Evolutionary conservation across 768 basidiomycete genomes (phyloP).

Genomic region (Boletus barrowsii): DNA sequence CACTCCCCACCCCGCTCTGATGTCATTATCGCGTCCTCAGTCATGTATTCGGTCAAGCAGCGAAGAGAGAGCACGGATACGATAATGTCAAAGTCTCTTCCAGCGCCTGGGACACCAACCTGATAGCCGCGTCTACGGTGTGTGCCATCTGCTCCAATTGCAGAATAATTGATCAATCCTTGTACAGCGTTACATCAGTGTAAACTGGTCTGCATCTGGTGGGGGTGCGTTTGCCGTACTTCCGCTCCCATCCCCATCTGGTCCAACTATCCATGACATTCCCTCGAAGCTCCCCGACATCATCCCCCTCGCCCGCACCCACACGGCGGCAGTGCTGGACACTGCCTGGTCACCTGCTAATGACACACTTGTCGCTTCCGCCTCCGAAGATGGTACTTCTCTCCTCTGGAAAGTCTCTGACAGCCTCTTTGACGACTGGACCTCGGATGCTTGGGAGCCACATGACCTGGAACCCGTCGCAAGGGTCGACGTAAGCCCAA

Average conservation of each 20-base stretch:
- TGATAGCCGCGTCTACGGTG: slow-evolving; percentile 82
- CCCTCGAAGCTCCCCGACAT: slow-evolving; percentile 86
- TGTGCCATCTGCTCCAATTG: neutral
- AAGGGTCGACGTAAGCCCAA: slow-evolving; percentile 71
- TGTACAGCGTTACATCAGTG: slow-evolving; percentile 72
- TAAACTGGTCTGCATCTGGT: slow-evolving; percentile 94
- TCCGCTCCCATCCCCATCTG: slow-evolving; percentile 76
- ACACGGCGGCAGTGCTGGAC: slow-evolving; percentile 83
- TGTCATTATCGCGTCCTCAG: slow-evolving; percentile 36
- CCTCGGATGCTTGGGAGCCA: slow-evolving; percentile 76
- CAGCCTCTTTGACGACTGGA: slow-evolving; percentile 78
- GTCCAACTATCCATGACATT: slow-evolving; percentile 46
- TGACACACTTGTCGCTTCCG: slow-evolving; percentile 86
- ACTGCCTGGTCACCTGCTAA: slow-evolving; percentile 97
- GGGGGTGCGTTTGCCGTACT: slow-evolving; percentile 95
- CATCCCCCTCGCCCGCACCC: slow-evolving; percentile 86
- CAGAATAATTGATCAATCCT: neutral
- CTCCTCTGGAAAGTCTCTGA: slow-evolving; percentile 86
- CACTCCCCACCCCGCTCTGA: neutral
- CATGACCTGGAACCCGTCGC: slow-evolving; percentile 83
- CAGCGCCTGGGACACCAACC: slow-evolving; percentile 95
- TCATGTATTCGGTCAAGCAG: slow-evolving; percentile 87
- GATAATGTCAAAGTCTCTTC: slow-evolving; percentile 86
- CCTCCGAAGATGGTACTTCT: slow-evolving; percentile 91
- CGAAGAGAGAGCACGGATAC: slow-evolving; percentile 78